Evolutionary conservation across 108 stramenopile species (phyloP).

Genomic region (Fistulifera pelliculosa): DNA sequence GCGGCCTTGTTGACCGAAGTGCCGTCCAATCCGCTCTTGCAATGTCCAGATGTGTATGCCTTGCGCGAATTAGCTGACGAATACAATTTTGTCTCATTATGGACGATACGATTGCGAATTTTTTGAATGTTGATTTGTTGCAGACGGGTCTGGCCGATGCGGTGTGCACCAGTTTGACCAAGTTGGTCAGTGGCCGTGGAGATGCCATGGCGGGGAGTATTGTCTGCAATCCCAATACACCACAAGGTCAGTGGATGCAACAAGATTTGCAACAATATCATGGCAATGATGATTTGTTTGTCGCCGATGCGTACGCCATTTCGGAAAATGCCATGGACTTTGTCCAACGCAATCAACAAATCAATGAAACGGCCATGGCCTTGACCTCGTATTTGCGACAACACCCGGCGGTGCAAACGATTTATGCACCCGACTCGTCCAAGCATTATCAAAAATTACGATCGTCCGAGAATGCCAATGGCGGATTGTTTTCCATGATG

Average conservation of each 20-base stretch:
- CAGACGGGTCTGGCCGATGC: conserved; percentile 51
- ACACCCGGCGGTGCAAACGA: conserved; percentile 33
- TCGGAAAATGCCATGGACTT: conserved; percentile 37
- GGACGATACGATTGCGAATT: conserved; percentile 73
- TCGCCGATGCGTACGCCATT: conserved; percentile 39
- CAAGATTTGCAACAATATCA: conserved; percentile 30
- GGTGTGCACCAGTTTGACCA: conserved; percentile 53
- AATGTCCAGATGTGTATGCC: conserved; percentile 41
- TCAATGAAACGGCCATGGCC: conserved; percentile 48
- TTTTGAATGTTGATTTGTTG: conserved; percentile 52
- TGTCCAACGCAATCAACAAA: conserved; percentile 32
- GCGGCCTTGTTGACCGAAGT: conserved; percentile 59
- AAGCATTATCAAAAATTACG: conserved; percentile 4
- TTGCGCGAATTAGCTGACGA: conserved; percentile 41
- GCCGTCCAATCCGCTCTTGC: conserved; percentile 62
- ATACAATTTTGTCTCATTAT: conserved; percentile 45
- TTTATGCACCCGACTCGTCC: conserved; percentile 49
- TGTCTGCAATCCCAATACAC: conserved; percentile 38
- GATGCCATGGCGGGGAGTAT: conserved; percentile 66
- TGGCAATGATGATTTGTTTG: conserved; percentile 27
- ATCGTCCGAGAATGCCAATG: conserved; percentile 27
- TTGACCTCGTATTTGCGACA: conserved; percentile 36
- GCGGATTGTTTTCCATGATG: conserved; percentile 45
- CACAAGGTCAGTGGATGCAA: conserved; percentile 40
- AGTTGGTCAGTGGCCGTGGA: conserved; percentile 55